Evolutionary conservation across 202 grass and related monocot genomes (phyloP).

Genomic region (Setaria italica): DNA sequence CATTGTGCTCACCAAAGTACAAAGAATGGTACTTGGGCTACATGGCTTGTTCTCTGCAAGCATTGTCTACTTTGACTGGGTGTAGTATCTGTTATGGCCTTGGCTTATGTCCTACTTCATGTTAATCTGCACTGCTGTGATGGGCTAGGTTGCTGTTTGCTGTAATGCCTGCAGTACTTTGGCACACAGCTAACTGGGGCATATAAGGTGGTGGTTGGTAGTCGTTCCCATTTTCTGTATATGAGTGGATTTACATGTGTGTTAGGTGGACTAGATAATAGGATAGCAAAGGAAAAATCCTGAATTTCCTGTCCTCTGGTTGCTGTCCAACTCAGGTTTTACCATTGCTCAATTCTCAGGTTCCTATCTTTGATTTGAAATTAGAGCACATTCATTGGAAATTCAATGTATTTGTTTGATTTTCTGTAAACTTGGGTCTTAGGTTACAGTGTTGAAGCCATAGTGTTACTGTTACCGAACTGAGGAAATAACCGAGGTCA

Average conservation of each 20-base stretch:
- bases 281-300: background rate
- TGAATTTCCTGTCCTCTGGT: background rate
- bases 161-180: background rate
- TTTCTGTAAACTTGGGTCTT: background rate
- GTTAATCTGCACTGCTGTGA: background rate
- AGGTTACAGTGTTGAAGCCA: background rate
- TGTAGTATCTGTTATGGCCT: no score
- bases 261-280: background rate
- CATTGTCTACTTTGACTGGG: background rate
- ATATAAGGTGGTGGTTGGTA: background rate
- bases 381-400: background rate
- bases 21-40: background rate
- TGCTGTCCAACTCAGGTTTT: background rate
- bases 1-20: no score
- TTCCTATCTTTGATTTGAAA: background rate
- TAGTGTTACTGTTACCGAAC: background rate
- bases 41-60: no score
- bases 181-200: background rate
- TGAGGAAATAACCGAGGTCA: background rate
- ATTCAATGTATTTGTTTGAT: background rate
- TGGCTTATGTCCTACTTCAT: background rate
- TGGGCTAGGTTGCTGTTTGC: background rate
- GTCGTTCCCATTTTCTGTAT: background rate
- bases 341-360: background rate
- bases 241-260: no score